A percentile compares a stretch with the other conserved stretches of the same genome.
These are phyloP conservation scores for Carex sylvatica DNA, from an alignment of 202 grass and related monocot genomes.

Conservation along the genomic window DNA sequence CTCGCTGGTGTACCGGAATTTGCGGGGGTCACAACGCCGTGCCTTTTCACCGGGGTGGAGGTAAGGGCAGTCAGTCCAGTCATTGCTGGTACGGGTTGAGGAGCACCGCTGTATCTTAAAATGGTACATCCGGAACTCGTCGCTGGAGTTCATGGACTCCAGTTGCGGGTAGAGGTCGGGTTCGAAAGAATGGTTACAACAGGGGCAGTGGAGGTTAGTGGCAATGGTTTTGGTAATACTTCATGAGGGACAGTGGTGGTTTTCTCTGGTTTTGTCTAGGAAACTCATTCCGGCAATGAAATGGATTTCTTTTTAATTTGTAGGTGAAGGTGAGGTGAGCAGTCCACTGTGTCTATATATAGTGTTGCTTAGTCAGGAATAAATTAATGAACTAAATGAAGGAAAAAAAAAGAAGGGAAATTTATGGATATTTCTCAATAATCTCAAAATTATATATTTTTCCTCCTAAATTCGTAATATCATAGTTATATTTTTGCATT, in stretches of 20 bases:
- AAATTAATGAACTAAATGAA: too few relatives aligned
- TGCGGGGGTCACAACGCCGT: slow-evolving; percentile 52
- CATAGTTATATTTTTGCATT: too few relatives aligned
- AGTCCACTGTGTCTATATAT: too few relatives aligned
- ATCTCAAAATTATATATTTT: too few relatives aligned
- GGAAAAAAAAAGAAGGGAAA: too few relatives aligned
- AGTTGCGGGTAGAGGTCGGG: background rate
- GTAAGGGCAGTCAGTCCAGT: slow-evolving; percentile 77
- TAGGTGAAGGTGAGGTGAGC: background rate
- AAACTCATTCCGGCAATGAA: background rate
- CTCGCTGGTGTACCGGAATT: slow-evolving; percentile 42
- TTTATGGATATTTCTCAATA: too few relatives aligned
- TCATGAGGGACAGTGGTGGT: background rate
- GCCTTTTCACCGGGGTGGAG: slow-evolving; percentile 80
- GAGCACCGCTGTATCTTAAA: slow-evolving; percentile 78
- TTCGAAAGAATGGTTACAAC: background rate
- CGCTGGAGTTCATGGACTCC: slow-evolving; percentile 8
- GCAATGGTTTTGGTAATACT: background rate
- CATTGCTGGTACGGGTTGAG: slow-evolving; percentile 45
- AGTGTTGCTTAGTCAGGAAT: too few relatives aligned
- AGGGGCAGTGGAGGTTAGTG: background rate
- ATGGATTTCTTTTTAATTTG: background rate
- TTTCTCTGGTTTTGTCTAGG: background rate
- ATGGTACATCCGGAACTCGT: slow-evolving; percentile 82
- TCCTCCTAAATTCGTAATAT: too few relatives aligned